Evolutionary conservation across 2,329 filamentous ascomycete genomes (phyloP).

Genomic region (Ceratocystis ficicola): DNA sequence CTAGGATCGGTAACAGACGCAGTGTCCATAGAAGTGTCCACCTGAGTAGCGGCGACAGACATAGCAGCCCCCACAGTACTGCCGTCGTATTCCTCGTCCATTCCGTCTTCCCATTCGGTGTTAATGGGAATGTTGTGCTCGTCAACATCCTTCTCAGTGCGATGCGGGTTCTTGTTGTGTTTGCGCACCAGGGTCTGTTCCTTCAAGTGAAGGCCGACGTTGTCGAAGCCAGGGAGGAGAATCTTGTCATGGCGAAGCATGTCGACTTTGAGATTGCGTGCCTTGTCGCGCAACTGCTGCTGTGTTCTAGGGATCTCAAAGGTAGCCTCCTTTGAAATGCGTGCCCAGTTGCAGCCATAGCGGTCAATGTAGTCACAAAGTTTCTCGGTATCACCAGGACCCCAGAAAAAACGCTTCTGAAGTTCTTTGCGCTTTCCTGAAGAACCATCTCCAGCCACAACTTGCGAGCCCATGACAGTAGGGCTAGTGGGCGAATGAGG

Average conservation of each 20-base stretch:
- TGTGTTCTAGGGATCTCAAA: constrained; percentile 35
- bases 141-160: constrained; percentile 38
- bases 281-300: constrained; percentile 46
- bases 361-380: constrained; percentile 20
- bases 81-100: constrained; percentile 21
- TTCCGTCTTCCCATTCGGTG: constrained; percentile 26
- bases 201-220: constrained; percentile 39
- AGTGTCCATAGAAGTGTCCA: constrained; percentile 13
- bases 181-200: constrained; percentile 34
- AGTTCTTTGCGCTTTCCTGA: constrained; percentile 22
- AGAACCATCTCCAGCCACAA: background rate
- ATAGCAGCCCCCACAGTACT: background rate
- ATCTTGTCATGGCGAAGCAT: constrained; percentile 35
- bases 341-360: constrained; percentile 23
- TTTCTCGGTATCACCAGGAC: constrained; percentile 22
- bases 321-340: constrained; percentile 21
- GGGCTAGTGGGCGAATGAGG: constrained; percentile 6
- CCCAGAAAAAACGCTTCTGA: constrained; percentile 25
- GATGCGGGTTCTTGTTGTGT: constrained; percentile 38
- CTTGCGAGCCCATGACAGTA: background rate
- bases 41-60: background rate
- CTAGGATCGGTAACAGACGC: constrained; percentile 19
- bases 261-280: constrained; percentile 45
- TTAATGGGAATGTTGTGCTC: constrained; percentile 31
- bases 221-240: constrained; percentile 40